phyloP scores from a whole-genome alignment of 2,329 filamentous ascomycete species.

The Colletotrichum aenigma region DNA sequence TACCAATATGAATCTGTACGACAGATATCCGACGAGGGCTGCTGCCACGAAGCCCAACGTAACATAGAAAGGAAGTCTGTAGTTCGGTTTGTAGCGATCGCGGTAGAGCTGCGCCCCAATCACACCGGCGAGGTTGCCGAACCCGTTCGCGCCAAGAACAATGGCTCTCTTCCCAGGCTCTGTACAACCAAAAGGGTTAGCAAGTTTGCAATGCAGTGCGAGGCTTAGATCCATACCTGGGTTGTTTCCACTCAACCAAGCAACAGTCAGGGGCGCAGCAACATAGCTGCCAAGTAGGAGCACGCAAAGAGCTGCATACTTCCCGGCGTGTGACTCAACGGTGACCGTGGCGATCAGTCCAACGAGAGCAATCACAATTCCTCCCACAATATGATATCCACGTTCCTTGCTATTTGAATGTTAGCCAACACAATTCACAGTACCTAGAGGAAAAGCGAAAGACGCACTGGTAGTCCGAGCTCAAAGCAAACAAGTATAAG shows the following conservation, averaged over 20 bases:
- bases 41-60: slow-evolving; percentile 33
- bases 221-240: not conserved
- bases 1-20: slow-evolving; percentile 29
- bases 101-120: slow-evolving; percentile 33
- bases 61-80: slow-evolving; percentile 32
- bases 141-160: slow-evolving; percentile 37
- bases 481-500: slow-evolving; percentile 31
- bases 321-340: slow-evolving; percentile 18
- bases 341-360: slow-evolving; percentile 29
- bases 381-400: slow-evolving; percentile 32
- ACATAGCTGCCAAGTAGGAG: slow-evolving; percentile 34
- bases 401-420: slow-evolving; percentile 24
- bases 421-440: not conserved
- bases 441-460: too few species aligned
- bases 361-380: slow-evolving; percentile 27
- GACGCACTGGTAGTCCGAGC: slow-evolving; percentile 28
- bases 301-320: slow-evolving; percentile 33
- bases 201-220: not conserved
- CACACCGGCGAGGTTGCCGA: slow-evolving; percentile 36
- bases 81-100: slow-evolving; percentile 32
- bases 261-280: slow-evolving; percentile 33
- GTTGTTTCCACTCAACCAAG: slow-evolving; percentile 37
- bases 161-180: slow-evolving; percentile 34
- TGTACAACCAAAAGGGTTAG: not conserved
- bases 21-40: slow-evolving; percentile 33